A percentile compares a stretch with the other conserved stretches of the same genome.
Conservation (phyloP, 305 asterid genomes). For the Nicotiana rustica region DNA sequence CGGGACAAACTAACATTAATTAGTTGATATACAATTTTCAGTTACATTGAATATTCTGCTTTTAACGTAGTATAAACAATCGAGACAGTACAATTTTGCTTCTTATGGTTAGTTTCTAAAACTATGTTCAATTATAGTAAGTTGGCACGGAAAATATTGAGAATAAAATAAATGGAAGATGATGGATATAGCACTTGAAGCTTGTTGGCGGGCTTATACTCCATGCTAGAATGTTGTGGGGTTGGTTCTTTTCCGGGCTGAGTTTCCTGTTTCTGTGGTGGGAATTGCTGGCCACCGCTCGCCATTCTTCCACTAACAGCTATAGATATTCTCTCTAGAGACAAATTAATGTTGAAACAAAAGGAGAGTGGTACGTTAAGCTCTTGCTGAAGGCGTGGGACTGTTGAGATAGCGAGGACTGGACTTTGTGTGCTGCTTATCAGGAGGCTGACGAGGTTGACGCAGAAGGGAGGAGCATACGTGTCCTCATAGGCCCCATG, state of each 20-base stretch:
- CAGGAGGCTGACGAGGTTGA: conserved; percentile 33
- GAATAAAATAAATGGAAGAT: not conserved
- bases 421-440: conserved; percentile 18
- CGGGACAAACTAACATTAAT: no score
- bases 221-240: conserved; percentile 43
- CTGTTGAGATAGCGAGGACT: not conserved
- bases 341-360: not conserved
- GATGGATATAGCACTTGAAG: conserved; percentile 43
- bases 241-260: conserved; percentile 75
- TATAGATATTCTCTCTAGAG: not conserved
- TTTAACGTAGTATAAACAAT: not conserved
- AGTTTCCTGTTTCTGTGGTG: conserved; percentile 60
- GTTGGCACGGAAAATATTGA: not conserved
- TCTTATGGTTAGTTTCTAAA: not conserved
- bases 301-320: conserved; percentile 51
- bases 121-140: no score
- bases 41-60: no score
- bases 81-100: not conserved
- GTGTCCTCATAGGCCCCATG: conserved; percentile 35
- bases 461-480: conserved; percentile 26
- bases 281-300: conserved; percentile 53
- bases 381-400: not conserved
- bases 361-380: not conserved
- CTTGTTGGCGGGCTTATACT: conserved; percentile 64
- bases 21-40: no score